Conservation (phyloP, 1,284 basidiomycete species). For the Rugiboletus extremiorientalis region DNA sequence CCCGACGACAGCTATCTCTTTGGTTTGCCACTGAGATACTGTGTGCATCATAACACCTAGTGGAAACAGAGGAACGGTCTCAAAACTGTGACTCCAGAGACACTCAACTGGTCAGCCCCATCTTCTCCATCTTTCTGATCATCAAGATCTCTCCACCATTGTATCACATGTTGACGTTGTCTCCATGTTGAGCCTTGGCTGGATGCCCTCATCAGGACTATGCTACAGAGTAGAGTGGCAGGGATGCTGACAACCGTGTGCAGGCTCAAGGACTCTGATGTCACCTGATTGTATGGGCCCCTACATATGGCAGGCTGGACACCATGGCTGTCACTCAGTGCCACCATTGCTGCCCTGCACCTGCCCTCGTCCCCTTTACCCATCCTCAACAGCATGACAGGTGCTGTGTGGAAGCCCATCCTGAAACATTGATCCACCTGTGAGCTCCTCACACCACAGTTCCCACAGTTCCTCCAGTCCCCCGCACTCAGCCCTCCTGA, state of each 20-base stretch:
- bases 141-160: constrained; percentile 1
- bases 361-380: constrained; percentile 36
- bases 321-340: constrained; percentile 30
- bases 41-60: too few relatives aligned
- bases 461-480: constrained; percentile 59
- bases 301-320: constrained; percentile 84
- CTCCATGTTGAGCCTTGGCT: not conserved
- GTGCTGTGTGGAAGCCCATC: constrained; percentile 76
- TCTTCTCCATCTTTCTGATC: not conserved
- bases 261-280: constrained; percentile 99
- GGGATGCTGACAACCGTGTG: constrained; percentile 1
- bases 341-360: constrained; percentile 36
- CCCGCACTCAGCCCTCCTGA: constrained; percentile 55
- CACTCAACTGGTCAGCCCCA: constrained; percentile 89
- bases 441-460: constrained; percentile 77
- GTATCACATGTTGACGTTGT: not conserved
- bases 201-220: not conserved
- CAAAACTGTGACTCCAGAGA: constrained; percentile 94
- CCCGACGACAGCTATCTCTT: too few relatives aligned
- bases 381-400: constrained; percentile 31
- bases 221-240: not conserved
- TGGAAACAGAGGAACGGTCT: constrained; percentile 98
- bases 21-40: too few relatives aligned
- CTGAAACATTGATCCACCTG: constrained; percentile 94
- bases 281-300: constrained; percentile 98